These are phyloP conservation scores for Prosopis cineraria DNA, from an alignment of 306 rosid genomes.

Conservation along the genomic window DNA sequence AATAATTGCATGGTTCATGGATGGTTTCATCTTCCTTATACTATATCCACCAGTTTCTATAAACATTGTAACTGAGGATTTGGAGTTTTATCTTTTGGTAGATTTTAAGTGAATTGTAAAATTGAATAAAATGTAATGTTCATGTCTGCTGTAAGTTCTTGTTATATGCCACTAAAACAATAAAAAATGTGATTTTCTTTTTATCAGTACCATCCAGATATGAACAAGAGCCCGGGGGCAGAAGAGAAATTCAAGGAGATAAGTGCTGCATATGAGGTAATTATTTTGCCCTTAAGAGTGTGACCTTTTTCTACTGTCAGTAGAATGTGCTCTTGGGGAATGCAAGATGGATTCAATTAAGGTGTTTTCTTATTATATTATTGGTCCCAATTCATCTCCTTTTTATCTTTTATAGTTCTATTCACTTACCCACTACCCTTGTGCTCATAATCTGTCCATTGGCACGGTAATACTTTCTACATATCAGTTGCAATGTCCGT, in stretches of 20 bases:
- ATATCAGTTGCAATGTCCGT: conserved; percentile 17
- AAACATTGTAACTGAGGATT: conserved; percentile 10
- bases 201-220: conserved; percentile 89
- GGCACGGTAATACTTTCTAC: conserved; percentile 16
- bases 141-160: conserved; percentile 11
- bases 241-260: conserved; percentile 97
- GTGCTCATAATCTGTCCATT: conserved; percentile 22
- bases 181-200: conserved; percentile 20
- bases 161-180: conserved; percentile 1
- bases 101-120: conserved; percentile 3
- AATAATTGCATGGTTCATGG: neutral
- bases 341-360: neutral
- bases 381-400: neutral
- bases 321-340: neutral
- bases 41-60: neutral
- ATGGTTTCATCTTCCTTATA: conserved; percentile 9
- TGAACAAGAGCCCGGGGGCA: conserved; percentile 76
- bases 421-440: conserved; percentile 5
- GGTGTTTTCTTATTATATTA: neutral
- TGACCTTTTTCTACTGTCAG: conserved; percentile 1
- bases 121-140: neutral
- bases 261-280: conserved; percentile 96
- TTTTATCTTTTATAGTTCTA: conserved; percentile 9
- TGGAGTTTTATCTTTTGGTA: neutral
- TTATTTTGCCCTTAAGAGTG: conserved; percentile 30